These are phyloP conservation scores for Oenanthe sinensis DNA, from an alignment of 129 eudicot genomes.

Conservation along the genomic window DNA sequence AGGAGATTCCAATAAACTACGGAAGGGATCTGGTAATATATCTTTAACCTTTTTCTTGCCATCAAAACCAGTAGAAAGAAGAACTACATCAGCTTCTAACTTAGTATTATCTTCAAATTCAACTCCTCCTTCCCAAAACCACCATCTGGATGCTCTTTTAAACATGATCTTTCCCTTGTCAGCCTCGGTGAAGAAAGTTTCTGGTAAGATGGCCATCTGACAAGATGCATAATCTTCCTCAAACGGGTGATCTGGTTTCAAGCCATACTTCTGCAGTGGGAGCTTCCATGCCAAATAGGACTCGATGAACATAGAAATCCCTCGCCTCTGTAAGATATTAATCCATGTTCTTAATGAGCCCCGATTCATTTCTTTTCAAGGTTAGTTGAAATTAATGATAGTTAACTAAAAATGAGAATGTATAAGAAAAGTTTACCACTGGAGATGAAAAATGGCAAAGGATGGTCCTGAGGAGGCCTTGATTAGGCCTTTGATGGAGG, in stretches of 20 bases:
- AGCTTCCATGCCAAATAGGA: conserved; percentile 74
- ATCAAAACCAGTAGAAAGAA: conserved; percentile 84
- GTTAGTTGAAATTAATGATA: neutral
- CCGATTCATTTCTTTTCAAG: neutral
- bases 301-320: conserved; percentile 59
- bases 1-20: conserved; percentile 45
- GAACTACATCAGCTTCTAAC: conserved; percentile 74
- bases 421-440: conserved; percentile 24
- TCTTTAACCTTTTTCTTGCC: conserved; percentile 64
- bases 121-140: conserved; percentile 83
- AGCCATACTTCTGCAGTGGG: conserved; percentile 76
- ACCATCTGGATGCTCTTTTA: conserved; percentile 63
- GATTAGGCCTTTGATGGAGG: conserved; percentile 79
- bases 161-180: conserved; percentile 67
- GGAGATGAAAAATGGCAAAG: conserved; percentile 58
- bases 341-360: neutral
- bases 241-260: conserved; percentile 88
- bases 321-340: conserved; percentile 38
- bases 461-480: conserved; percentile 54
- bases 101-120: conserved; percentile 59
- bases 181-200: conserved; percentile 61
- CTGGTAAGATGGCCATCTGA: conserved; percentile 92
- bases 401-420: neutral
- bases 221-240: conserved; percentile 93
- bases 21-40: conserved; percentile 63